Base-by-base conservation (phyloP, 352 stramenopile genomes). In the Pseudoperonospora humuli region DNA sequence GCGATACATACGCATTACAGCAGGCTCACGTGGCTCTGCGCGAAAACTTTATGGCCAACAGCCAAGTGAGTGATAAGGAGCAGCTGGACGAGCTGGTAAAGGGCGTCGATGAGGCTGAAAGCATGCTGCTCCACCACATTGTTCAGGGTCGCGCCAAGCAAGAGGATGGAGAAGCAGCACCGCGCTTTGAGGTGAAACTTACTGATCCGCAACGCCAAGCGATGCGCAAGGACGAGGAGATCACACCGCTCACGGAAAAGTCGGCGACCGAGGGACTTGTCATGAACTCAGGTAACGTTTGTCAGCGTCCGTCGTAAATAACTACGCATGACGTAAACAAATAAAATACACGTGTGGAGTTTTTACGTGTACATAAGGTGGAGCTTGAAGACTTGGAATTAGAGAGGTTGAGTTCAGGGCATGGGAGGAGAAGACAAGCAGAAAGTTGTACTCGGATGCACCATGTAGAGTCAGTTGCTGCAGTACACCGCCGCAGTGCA, bases 211-310 rank as follows among this genome's bases (percentile, higher is more conserved):
- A 93, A 57, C 73, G 71, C 34, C 57, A 61, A 10, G 35, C 60
- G 32, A 91, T 93, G 76, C 76, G 81, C 24, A 74, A 93, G 59
- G 75, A 93, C 50, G 81, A 93, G 45, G 78, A 93, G 57, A 66
- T 93, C 41, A 77, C 57, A 48, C 77, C 78, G 23, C 41, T 93
- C 33, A 90, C 80, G 31, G 66, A 83, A 17, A 86, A 87, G 52
- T 86, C 73, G 35, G 74, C 64, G 17, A 67, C 58, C 20, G 60
- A 88, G 33, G 74, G 77, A 4, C 61, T 90, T 11, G 70, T 93
- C 26, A 84, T 89, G 45, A 84, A 81, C 65, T 87, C 77, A 33
- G 78, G 80, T 45, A 88, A 89, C 45, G 61, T 77, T 9, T 89
- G 80, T 52, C 64, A 86, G 38, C 76, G 77, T 15, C 62, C 75